Base-by-base conservation (phyloP, 768 basidiomycete genomes). In the Lactarius deliciosus region DNA sequence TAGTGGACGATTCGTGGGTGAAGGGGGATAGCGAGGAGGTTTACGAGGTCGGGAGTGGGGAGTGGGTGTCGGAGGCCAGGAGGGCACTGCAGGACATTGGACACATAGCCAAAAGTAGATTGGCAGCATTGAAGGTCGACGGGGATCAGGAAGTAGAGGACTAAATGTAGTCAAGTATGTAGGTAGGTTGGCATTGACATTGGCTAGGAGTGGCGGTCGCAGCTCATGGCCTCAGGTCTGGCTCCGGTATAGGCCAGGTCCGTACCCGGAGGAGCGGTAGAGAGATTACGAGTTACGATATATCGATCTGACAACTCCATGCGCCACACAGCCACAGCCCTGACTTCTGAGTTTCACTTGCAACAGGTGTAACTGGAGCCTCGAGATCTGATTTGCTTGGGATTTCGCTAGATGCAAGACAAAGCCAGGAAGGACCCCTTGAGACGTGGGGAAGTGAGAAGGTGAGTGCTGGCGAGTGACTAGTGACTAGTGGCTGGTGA, bases 31-130 rank as follows among this genome's bases (percentile, higher is more conserved):
- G 68, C 25, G 72, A 87, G 28, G 66, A 50, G 18, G 74, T 77
- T 0, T 68, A 87, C 22, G 76, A 79, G 38, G 71, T 74, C 11
- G 76, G 73, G 7, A 76, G 81, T 28, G 76, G 75, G 5, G 80
- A 76, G 58, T 96, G 94, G 94, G 75, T 65, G 56, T 70, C 72
- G 9, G 94, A 96, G 76, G 78, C 94, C 66, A 76, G 80, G 61
- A 83, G 94, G 64, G 94, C 93, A 0, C 78, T 96, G 30, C 75
- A 73, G 41, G 92, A 92, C 72, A 80, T 96, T 10, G 89, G 89
- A 34, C 76, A 74, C 66, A 96, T 96, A 66, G 94, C 92, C 22
- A 85, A 86, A 77, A 87, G 85, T 72, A 81, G 92, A 64, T 70
- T 92, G 73, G 73, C 72, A 38, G 74, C 80, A 28, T 73, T 89